Conservation (phyloP, 345 rosid species). For the Eucalyptus decipiens region DNA sequence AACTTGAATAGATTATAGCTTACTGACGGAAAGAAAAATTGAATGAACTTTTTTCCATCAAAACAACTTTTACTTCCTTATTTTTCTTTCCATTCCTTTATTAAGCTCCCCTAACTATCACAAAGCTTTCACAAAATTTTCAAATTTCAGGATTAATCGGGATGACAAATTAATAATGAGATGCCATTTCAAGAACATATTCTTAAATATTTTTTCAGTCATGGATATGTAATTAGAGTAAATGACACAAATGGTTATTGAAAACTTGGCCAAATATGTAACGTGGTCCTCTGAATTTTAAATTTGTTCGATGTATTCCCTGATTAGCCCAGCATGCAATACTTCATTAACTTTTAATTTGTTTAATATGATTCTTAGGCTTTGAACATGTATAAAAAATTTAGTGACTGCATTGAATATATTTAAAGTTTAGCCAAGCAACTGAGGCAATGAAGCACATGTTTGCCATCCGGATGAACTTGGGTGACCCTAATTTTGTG, state of each 20-base stretch:
- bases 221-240: no score
- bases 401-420: no score
- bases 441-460: conserved; percentile 92
- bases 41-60: background rate
- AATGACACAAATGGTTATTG: no score
- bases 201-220: background rate
- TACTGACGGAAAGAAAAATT: background rate
- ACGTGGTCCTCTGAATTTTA: rapidly evolving
- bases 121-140: background rate
- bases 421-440: no score
- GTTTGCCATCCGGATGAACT: conserved; percentile 81
- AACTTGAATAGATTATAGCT: background rate
- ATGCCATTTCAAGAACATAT: background rate
- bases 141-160: background rate
- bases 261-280: no score
- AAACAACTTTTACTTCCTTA: background rate
- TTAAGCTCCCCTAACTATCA: background rate
- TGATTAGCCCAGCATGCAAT: rapidly evolving
- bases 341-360: no score
- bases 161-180: background rate
- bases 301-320: no score
- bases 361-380: no score
- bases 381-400: no score
- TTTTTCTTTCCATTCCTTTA: background rate
- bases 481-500: conserved; percentile 78